Conservation (phyloP, 2,329 filamentous ascomycete genomes). For the Fusarium sp. region DNA sequence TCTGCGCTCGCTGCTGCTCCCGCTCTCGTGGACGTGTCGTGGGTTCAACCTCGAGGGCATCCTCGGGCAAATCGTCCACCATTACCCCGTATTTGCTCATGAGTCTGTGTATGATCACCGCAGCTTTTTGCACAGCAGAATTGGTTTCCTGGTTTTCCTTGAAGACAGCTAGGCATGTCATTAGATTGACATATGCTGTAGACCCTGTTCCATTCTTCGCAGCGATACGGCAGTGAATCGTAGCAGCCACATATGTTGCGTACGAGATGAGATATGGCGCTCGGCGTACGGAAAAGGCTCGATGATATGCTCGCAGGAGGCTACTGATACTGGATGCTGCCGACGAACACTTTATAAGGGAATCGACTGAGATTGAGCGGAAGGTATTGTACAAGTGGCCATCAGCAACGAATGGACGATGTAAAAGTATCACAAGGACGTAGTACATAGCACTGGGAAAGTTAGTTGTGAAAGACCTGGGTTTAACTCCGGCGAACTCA, state of each 20-base stretch:
- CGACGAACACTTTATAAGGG: conserved; percentile 60
- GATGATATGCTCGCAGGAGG: conserved; percentile 61
- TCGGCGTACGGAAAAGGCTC: conserved; percentile 60
- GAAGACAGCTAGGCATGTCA: conserved; percentile 63
- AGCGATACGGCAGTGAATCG: conserved; percentile 66
- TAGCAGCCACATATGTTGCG: conserved; percentile 68
- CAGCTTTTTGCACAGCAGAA: conserved; percentile 63
- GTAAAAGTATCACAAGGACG: conserved; percentile 66
- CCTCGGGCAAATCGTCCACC: conserved; percentile 28
- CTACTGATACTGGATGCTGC: conserved; percentile 62
- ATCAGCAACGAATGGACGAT: conserved; percentile 67
- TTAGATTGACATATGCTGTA: conserved; percentile 57
- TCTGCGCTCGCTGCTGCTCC: not conserved
- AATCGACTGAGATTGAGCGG: conserved; percentile 58
- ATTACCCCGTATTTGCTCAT: conserved; percentile 61
- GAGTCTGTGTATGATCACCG: conserved; percentile 60
- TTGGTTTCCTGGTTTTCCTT: conserved; percentile 66
- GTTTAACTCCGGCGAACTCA: accelerated
- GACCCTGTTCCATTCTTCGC: conserved; percentile 60
- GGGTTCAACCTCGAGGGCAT: conserved; percentile 25
- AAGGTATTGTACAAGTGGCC: conserved; percentile 63
- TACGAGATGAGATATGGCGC: conserved; percentile 70
- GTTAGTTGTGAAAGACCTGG: accelerated
- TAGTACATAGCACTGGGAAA: conserved; percentile 61
- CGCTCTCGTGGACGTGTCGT: not conserved